phyloP scores from a whole-genome alignment of 768 basidiomycete species.

The Pulveroboletus sp. region DNA sequence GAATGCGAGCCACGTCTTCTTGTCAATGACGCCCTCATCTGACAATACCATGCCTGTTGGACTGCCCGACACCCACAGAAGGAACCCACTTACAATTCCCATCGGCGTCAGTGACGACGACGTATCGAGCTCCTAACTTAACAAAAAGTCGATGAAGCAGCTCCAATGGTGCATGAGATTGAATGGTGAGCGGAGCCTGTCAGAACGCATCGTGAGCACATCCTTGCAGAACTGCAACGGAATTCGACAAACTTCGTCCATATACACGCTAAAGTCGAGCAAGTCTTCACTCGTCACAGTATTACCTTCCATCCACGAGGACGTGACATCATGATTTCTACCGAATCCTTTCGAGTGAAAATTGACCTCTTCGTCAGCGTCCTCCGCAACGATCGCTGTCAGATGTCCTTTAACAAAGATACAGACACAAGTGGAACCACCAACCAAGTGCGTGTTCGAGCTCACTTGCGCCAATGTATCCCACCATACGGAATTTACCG shows the following conservation, averaged over 20 bases:
- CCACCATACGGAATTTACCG: constrained; percentile 63
- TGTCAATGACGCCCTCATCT: constrained; percentile 91
- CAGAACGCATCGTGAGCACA: neutral
- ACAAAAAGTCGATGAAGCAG: constrained; percentile 91
- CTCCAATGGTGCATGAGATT: constrained; percentile 82
- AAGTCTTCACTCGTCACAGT: constrained; percentile 39
- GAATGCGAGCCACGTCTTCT: constrained; percentile 92
- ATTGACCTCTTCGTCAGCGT: constrained; percentile 58
- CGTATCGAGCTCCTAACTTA: constrained; percentile 88
- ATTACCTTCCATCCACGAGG: constrained; percentile 48
- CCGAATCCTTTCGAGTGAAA: constrained; percentile 52
- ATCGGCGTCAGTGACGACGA: constrained; percentile 77
- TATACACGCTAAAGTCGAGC: constrained; percentile 82
- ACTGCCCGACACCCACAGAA: neutral
- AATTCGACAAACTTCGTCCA: constrained; percentile 65
- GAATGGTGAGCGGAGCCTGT: constrained; percentile 84
- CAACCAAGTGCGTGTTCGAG: constrained; percentile 87
- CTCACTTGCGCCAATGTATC: constrained; percentile 89
- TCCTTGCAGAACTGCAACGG: neutral
- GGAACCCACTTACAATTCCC: constrained; percentile 61
- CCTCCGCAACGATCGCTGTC: constrained; percentile 72
- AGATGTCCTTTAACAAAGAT: neutral
- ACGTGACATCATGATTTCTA: constrained; percentile 39
- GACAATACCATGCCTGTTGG: neutral
- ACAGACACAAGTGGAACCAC: constrained; percentile 23